These are phyloP conservation scores for Aspergillus ibericus DNA, from an alignment of 2,329 filamentous ascomycete species.

Conservation along the genomic window DNA sequence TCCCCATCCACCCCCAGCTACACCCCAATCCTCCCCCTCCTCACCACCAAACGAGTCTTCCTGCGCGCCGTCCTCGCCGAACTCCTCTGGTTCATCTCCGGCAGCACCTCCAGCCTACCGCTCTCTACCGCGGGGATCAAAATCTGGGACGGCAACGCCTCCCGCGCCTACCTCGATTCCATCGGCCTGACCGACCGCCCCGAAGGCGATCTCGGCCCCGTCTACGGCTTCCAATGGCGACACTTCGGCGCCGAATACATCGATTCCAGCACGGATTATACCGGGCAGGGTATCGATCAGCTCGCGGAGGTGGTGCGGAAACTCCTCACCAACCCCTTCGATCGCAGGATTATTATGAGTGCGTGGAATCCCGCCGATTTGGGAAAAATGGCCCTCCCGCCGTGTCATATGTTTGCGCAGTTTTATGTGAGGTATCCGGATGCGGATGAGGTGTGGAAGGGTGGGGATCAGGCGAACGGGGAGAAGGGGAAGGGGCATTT, in stretches of 20 bases:
- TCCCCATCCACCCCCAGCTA: constrained; percentile 30
- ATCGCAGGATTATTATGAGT: constrained; percentile 82
- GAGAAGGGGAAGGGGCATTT: constrained; percentile 62
- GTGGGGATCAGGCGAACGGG: constrained; percentile 21
- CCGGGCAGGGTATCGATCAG: constrained; percentile 87
- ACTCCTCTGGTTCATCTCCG: constrained; percentile 92
- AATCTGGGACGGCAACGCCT: constrained; percentile 98
- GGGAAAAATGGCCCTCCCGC: constrained; percentile 84
- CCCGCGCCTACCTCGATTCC: constrained; percentile 82
- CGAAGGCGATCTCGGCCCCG: constrained; percentile 86
- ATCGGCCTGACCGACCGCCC: constrained; percentile 78
- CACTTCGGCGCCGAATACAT: constrained; percentile 93
- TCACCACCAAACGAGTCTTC: constrained; percentile 97
- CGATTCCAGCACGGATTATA: constrained; percentile 77
- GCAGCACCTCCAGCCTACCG: constrained; percentile 74
- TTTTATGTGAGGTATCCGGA: constrained; percentile 82
- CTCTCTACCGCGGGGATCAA: constrained; percentile 81
- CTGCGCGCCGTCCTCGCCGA: constrained; percentile 85
- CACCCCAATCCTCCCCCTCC: constrained; percentile 76
- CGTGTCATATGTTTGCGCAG: constrained; percentile 97
- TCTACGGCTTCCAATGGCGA: constrained; percentile 98
- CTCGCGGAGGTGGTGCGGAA: constrained; percentile 87
- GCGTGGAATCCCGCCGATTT: constrained; percentile 94
- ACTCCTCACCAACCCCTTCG: constrained; percentile 78
- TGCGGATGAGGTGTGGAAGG: constrained; percentile 25